These are phyloP conservation scores for Nicotiana benthamiana DNA, from an alignment of 257 asterid genomes.

Conservation along the genomic window DNA sequence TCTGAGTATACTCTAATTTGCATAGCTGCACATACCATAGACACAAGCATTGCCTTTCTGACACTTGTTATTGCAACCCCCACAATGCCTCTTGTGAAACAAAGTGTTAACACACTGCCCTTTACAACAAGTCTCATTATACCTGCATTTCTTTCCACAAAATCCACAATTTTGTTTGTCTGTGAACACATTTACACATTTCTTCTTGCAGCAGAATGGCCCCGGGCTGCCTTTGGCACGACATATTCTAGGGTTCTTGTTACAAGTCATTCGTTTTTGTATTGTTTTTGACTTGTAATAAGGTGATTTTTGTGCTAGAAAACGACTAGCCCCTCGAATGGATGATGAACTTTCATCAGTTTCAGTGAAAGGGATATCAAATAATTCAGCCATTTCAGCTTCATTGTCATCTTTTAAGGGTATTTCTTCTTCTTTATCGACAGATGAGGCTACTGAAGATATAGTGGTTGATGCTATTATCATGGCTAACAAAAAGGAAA, in stretches of 20 bases:
- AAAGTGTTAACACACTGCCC: conserved; percentile 52
- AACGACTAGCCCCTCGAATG: conserved; percentile 31
- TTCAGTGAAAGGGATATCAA: not conserved
- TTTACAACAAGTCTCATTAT: conserved; percentile 49
- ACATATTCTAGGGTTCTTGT: conserved; percentile 46
- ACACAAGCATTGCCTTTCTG: conserved; percentile 33
- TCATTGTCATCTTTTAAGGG: not conserved
- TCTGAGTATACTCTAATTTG: conserved; percentile 8
- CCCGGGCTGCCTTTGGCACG: conserved; percentile 42
- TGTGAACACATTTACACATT: conserved; percentile 34
- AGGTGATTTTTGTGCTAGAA: conserved; percentile 20
- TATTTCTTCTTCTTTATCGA: not conserved
- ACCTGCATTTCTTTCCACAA: conserved; percentile 54
- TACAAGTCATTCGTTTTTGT: conserved; percentile 27
- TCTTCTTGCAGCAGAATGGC: conserved; percentile 55
- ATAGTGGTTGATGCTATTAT: conserved; percentile 10
- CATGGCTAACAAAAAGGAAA: conserved; percentile 23
- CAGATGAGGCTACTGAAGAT: conserved; percentile 14
- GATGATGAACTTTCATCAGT: conserved; percentile 9
- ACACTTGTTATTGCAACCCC: conserved; percentile 53
- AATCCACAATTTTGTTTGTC: conserved; percentile 53
- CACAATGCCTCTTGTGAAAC: conserved; percentile 42
- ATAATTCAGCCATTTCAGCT: not conserved
- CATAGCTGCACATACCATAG: conserved; percentile 64
- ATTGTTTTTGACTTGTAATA: not conserved